Base-by-base conservation (phyloP, 2,329 filamentous ascomycete species). In the Immersiporthe knoxdaviesiana region DNA sequence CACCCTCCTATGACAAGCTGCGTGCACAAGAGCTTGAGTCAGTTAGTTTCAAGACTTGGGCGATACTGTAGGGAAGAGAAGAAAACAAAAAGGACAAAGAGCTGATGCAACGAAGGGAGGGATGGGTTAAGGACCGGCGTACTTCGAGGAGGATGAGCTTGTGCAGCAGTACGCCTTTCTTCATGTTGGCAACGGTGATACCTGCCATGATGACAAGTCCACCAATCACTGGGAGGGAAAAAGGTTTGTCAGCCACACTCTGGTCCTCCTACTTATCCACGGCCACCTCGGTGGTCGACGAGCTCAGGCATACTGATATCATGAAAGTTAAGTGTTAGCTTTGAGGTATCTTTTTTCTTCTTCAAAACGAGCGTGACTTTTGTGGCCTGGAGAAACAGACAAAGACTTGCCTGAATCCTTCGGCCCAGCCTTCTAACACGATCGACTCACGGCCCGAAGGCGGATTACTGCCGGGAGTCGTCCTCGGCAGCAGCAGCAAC, bases 61-160 rank as follows among this genome's bases (percentile, higher is more conserved):
- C 89, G 47, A 88, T 84, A 8, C 8, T 4, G 35, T 8, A 75
- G 69, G 86, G 86, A 10, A 86, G 86, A n/a, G 24, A 74, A 1
- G 89, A 85, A 64, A 83, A 82, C 70, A 12, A 30, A 87, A 81
- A 5, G 84, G 86, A 6, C 88, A 47, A n/a, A n/a, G 35, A 4
- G 35, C 35, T 35, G 60, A n/a, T n/a, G n/a, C n/a, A n/a, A n/a
- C n/a, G n/a, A n/a, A n/a, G n/a, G n/a, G n/a, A n/a, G n/a, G n/a
- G n/a, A n/a, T n/a, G n/a, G n/a, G n/a, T n/a, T n/a, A n/a, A n/a
- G n/a, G n/a, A n/a, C n/a, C n/a, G n/a, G n/a, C 75, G 35, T 71
- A 84, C 83, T 78, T 85, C 84, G 27, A 83, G 75, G 27, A 85
- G 73, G 73, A 85, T 84, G 50, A 85, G 75, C 72, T 84, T 85